phyloP scores from a whole-genome alignment of 495 filamentous ascomycete species.

The Penicillium desertorum region DNA sequence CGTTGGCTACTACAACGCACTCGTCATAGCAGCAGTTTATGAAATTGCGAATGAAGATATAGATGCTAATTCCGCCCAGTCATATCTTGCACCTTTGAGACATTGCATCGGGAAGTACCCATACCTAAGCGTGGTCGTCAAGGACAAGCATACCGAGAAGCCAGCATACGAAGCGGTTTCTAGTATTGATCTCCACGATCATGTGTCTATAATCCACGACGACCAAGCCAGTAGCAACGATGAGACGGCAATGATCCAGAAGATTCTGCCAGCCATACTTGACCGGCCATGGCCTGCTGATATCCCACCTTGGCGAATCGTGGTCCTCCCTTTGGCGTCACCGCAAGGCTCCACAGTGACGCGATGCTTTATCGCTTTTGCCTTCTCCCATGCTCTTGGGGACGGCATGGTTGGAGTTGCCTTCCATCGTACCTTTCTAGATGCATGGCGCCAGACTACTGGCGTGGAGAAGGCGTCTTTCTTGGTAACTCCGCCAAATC shows the following conservation, averaged over 20 bases:
- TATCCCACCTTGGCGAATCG: constrained; percentile 27
- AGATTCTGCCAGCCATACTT: constrained; percentile 18
- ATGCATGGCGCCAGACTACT: constrained; percentile 13
- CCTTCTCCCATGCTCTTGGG: constrained; percentile 29
- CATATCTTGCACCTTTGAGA: constrained; percentile 21
- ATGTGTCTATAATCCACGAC: constrained; percentile 21
- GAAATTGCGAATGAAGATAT: constrained; percentile 15
- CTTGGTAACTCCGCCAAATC: constrained; percentile 7
- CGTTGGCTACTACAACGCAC: constrained; percentile 27
- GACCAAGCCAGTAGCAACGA: background rate
- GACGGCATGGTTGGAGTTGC: constrained; percentile 25
- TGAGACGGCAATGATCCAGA: constrained; percentile 14
- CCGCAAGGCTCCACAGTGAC: constrained; percentile 1
- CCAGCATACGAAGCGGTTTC: constrained; percentile 17
- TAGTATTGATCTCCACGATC: constrained; percentile 22
- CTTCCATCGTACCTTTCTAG: constrained; percentile 25
- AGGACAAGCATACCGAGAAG: constrained; percentile 25
- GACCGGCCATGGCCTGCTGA: constrained; percentile 27
- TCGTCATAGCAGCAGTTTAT: constrained; percentile 26
- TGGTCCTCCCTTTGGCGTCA: constrained; percentile 23
- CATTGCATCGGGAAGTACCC: constrained; percentile 20
- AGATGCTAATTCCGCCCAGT: constrained; percentile 8
- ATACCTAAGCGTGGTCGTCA: constrained; percentile 23
- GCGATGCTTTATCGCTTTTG: constrained; percentile 26
- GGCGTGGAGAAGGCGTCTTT: constrained; percentile 1